phyloP scores from a whole-genome alignment of 768 basidiomycete species.

The Cystoderma amianthinum region DNA sequence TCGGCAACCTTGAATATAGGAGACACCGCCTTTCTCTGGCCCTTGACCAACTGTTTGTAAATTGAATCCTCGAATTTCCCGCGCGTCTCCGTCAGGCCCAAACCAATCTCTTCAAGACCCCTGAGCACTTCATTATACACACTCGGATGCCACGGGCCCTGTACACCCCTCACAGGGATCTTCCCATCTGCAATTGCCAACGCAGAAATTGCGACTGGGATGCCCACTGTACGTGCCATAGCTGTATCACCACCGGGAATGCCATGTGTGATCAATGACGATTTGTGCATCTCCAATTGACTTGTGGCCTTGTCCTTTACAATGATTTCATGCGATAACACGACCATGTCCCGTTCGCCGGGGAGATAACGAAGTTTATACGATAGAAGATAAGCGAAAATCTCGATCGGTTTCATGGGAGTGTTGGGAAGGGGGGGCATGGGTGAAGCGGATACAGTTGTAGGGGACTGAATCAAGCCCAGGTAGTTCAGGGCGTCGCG shows the following conservation, averaged over 20 bases:
- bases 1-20: too few species aligned
- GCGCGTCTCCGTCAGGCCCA: constrained; percentile 36
- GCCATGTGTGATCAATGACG: constrained; percentile 59
- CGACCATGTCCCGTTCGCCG: constrained; percentile 79
- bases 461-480: constrained; percentile 13
- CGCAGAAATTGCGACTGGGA: constrained; percentile 83
- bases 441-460: constrained; percentile 2
- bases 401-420: constrained; percentile 53
- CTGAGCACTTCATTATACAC: constrained; percentile 60
- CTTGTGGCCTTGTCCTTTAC: constrained; percentile 17
- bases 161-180: constrained; percentile 49
- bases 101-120: constrained; percentile 47
- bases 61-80: neutral
- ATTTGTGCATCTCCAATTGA: constrained; percentile 53
- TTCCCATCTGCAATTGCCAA: constrained; percentile 62
- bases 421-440: constrained; percentile 38
- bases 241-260: constrained; percentile 49
- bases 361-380: constrained; percentile 63
- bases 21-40: neutral
- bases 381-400: constrained; percentile 67
- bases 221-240: constrained; percentile 87
- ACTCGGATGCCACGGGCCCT: constrained; percentile 52
- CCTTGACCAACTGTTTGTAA: neutral
- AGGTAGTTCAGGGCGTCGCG: constrained; percentile 48
- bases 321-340: constrained; percentile 80